A percentile compares a stretch with the other conserved stretches of the same genome.
These are phyloP conservation scores for Leccinum fibrillosum DNA, from an alignment of 768 basidiomycete species.

Conservation along the genomic window DNA sequence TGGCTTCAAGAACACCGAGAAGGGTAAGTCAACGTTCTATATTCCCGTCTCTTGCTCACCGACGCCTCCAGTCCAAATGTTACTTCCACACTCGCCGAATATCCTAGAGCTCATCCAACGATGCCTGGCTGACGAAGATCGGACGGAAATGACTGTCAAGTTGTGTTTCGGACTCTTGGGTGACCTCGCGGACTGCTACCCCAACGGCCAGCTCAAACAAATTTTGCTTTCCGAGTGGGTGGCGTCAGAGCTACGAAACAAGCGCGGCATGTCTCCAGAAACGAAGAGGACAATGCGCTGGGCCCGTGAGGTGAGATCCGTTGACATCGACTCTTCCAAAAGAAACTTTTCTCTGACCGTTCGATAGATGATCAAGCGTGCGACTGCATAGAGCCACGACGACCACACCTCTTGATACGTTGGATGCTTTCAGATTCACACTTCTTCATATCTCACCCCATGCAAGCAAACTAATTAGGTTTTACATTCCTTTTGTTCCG, in stretches of 20 bases:
- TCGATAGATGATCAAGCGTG: conserved; percentile 71
- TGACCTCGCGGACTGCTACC: conserved; percentile 88
- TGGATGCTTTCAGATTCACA: conserved; percentile 32
- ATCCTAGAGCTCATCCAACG: conserved; percentile 83
- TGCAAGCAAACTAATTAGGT: conserved; percentile 50
- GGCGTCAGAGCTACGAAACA: conserved; percentile 66
- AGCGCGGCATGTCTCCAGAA: conserved; percentile 69
- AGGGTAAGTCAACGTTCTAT: conserved; percentile 43
- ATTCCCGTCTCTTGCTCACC: background rate
- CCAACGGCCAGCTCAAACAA: conserved; percentile 76
- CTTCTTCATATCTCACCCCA: conserved; percentile 28
- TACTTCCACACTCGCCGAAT: conserved; percentile 65
- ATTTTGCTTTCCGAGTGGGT: conserved; percentile 78
- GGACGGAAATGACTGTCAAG: conserved; percentile 72
- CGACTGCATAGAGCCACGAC: conserved; percentile 57
- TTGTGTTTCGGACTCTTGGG: conserved; percentile 84
- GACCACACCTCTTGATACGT: conserved; percentile 13
- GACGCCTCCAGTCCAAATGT: conserved; percentile 17
- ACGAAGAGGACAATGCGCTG: conserved; percentile 89
- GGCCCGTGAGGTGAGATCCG: conserved; percentile 77
- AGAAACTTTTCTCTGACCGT: background rate
- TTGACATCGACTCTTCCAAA: background rate
- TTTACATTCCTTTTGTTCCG: conserved; percentile 15
- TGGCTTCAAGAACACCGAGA: conserved; percentile 80
- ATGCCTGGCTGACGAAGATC: conserved; percentile 77